Conservation (phyloP, 169 alveolate species). For the Eimeria maxima region DNA sequence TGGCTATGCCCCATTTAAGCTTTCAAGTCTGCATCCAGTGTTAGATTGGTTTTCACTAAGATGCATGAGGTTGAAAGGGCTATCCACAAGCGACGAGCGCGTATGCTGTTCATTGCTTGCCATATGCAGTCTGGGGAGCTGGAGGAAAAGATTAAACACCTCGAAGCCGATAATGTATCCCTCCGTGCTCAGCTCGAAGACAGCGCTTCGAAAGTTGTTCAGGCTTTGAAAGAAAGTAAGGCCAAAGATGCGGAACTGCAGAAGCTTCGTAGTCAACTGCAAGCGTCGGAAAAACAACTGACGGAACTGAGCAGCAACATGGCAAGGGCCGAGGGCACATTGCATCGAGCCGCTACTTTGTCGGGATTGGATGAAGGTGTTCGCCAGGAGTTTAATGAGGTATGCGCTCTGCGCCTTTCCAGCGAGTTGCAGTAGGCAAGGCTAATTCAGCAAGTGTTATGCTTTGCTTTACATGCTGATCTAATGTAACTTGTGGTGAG, state of each 20-base stretch:
- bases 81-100: not conserved
- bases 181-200: conserved; percentile 73
- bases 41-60: not conserved
- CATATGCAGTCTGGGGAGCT: conserved; percentile 54
- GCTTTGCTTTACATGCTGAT: not conserved
- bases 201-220: conserved; percentile 57
- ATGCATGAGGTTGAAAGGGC: not conserved
- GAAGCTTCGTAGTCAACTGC: conserved; percentile 27
- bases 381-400: conserved; percentile 78
- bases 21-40: not conserved
- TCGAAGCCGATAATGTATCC: conserved; percentile 65
- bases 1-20: not conserved
- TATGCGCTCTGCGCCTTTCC: not conserved
- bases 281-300: conserved; percentile 45
- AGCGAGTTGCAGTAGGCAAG: not conserved
- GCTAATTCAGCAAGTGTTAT: not conserved
- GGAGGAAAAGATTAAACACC: conserved; percentile 40
- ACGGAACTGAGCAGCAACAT: conserved; percentile 68
- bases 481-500: not conserved
- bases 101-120: not conserved
- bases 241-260: conserved; percentile 73
- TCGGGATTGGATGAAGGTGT: conserved; percentile 74
- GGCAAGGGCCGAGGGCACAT: conserved; percentile 79
- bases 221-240: conserved; percentile 55
- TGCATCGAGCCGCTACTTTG: conserved; percentile 81